These are phyloP conservation scores for Globisporangium spinosum DNA, from an alignment of 352 stramenopile species.

Conservation along the genomic window DNA sequence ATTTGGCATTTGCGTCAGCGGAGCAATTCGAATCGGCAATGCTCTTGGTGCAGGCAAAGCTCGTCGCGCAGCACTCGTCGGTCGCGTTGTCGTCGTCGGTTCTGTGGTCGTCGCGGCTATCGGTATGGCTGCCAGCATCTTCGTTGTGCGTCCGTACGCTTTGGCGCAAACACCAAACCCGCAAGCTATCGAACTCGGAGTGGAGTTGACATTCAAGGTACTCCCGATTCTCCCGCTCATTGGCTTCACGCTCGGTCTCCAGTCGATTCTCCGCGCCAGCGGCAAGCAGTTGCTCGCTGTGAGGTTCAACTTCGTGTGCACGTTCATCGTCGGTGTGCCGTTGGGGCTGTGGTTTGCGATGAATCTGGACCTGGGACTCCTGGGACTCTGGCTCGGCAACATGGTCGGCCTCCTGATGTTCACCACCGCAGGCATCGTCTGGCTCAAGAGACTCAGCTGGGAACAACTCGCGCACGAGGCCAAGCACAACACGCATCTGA, in stretches of 20 bases:
- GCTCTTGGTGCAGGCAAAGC: background rate
- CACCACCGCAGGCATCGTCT: constrained; percentile 24
- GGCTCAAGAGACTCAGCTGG: constrained; percentile 18
- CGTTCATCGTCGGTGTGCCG: background rate
- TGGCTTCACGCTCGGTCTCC: background rate
- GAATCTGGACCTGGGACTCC: background rate
- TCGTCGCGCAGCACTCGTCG: background rate
- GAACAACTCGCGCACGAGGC: constrained; percentile 10
- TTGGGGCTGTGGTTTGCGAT: background rate
- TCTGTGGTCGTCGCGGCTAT: background rate
- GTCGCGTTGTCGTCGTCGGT: background rate
- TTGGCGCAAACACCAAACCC: background rate
- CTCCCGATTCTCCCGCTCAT: background rate
- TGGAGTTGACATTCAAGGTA: background rate
- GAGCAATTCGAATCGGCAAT: background rate
- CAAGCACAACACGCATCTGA: constrained; percentile 23
- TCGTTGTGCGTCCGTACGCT: background rate
- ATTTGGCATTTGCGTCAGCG: background rate
- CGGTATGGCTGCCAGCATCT: background rate
- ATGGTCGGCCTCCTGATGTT: constrained; percentile 45
- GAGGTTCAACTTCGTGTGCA: background rate
- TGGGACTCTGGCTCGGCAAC: constrained; percentile 52
- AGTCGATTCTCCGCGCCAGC: background rate
- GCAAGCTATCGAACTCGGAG: background rate
- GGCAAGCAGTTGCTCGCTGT: background rate